Base-by-base conservation (phyloP, 768 basidiomycete species). In the Tricholoma flavovirens region DNA sequence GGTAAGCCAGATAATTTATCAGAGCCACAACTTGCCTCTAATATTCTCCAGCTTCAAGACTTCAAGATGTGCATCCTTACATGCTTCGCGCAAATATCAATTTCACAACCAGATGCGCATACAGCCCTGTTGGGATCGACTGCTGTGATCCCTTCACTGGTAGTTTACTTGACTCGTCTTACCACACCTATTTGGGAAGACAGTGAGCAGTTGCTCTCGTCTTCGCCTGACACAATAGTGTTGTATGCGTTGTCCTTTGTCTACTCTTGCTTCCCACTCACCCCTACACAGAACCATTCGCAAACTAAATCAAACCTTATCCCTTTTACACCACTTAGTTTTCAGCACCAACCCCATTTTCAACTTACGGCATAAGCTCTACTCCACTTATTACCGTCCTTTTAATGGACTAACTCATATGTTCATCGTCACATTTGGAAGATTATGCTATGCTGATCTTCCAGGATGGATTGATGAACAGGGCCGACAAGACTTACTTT, bases 361-460 rank as follows among this genome's bases (percentile, higher is more conserved):
- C 48, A 78, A 82, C 64, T 70, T 91, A 52, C 79, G 82, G 38
- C 74, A 77, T 35, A 82, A 82, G 64, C 76, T 92, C 29, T 79
- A 80, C 55, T 72, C 76, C 40, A 80, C 83, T 14, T 72, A 79
- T 11, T 70, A 72, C 48, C 78, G 82, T 30, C 73, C 75, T 26
- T 86, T 86, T 64, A 83, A 80, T 60, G 84, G 83, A 30, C 69
- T 88, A 24, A 75, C 75, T 11, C 84, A 93, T 60, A 77, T 84
- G 65, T 91, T 90, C 64, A 81, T 84, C 26, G 83, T 90, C n/a
- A 81, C 84, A 0, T 80, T 93, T 54, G 87, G 90, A 36, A 78
- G 90, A 58, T 71, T 93, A 48, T 83, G 85, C 55, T 91, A 82
- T 57, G 83, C 86, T 5, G 84, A 83, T 46, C 73, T 80, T 10